Conservation (phyloP, 2,329 filamentous ascomycete genomes). For the Hypomyces rosellus region DNA sequence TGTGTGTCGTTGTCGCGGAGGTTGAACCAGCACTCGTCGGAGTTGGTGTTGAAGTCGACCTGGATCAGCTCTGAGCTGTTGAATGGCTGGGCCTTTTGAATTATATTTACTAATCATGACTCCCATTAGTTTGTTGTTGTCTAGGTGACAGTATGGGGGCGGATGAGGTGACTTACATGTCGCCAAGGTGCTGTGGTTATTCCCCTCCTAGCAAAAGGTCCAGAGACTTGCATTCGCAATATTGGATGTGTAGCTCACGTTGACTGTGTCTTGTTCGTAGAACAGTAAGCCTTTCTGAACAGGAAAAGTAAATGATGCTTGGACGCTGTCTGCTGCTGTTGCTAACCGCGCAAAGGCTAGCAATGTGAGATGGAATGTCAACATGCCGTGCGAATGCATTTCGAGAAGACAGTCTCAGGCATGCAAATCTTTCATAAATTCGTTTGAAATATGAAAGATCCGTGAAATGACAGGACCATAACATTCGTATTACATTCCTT, state of each 20-base stretch:
- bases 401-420: too few relatives aligned
- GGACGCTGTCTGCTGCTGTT: background rate
- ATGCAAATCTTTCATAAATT: too few relatives aligned
- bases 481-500: too few relatives aligned
- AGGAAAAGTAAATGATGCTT: conserved; percentile 8
- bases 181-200: background rate
- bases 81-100: background rate
- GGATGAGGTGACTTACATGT: background rate
- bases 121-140: too few relatives aligned
- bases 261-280: conserved; percentile 11
- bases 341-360: background rate
- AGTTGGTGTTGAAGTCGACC: too few relatives aligned
- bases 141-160: too few relatives aligned
- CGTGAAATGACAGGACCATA: too few relatives aligned
- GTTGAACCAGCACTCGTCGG: too few relatives aligned
- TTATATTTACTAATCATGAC: conserved; percentile 2
- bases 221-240: conserved; percentile 8
- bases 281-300: conserved; percentile 8
- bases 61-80: conserved; percentile 9
- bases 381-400: background rate
- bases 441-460: too few relatives aligned
- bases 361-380: background rate
- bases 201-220: conserved; percentile 10
- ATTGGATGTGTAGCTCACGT: conserved; percentile 10
- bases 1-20: too few relatives aligned